Evolutionary conservation across 192 early-diverging fungal species (phyloP), one percentile per base, ranked within the genome.

Genomic region (Rhizoclosmatium globosum): DNA sequence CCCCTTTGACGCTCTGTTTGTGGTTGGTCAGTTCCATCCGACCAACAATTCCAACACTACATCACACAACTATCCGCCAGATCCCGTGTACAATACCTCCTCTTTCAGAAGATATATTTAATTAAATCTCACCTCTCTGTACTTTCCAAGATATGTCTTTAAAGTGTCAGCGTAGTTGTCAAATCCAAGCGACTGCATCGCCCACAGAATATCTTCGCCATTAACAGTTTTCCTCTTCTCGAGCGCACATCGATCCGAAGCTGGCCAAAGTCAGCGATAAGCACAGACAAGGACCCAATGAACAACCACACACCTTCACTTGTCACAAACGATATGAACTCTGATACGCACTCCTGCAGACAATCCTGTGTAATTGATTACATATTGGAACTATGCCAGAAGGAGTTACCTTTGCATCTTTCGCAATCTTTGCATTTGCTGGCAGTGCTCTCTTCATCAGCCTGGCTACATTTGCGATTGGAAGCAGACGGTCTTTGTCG

Each of bases 211-310:
- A 82, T 99, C 98, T 77, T 99, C 98, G 31, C 97, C 97, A 79
- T 95, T 98, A 81, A 99, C 95, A 2, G 97, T 98, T 82, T 99
- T 99, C 73, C 98, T 89, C 87, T 97, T 97, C 83, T 99, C 98
- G 67, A 93, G 87, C 71, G 92, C 89, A 81, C 97, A 98, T 58
- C 96, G 92, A 77, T 99, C 98, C 80, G 92, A 94, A 9, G 98
- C 98, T 92, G 81, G 71, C 31, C 31, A 31, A 78, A 56, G 47
- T 53, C 43, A 15, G 56, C 13, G 13, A 57, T 57, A 21, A 17
- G n/a, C 15, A 15, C 56, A 21, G 56, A 57, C 13, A 57, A 21
- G n/a, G 13, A 21, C 21, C 56, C 15, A n/a, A n/a, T n/a, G n/a
- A n/a, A 31, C 31, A 19, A 21, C 39, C 21, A 9, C 61, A 13